Conservation (phyloP, 2,329 filamentous ascomycete genomes). For the Rutstroemia sp. region DNA sequence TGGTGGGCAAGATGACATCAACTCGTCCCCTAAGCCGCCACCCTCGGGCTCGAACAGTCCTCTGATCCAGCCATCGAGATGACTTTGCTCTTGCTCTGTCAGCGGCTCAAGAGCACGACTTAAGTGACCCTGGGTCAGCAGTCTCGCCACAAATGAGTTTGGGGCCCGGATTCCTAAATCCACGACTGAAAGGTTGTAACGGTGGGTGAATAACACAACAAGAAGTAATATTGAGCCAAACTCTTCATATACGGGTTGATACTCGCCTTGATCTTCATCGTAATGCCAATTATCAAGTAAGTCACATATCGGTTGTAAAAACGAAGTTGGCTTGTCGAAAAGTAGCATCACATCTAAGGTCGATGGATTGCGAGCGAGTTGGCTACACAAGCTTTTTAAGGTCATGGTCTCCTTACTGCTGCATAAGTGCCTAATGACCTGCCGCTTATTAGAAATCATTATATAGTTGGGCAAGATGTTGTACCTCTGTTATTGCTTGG, state of each 20-base stretch:
- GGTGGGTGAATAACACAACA: slow-evolving; percentile 65
- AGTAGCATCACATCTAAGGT: slow-evolving; percentile 69
- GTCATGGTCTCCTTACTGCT: slow-evolving; percentile 70
- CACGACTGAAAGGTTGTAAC: slow-evolving; percentile 57
- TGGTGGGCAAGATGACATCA: slow-evolving; percentile 75
- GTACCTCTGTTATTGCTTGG: slow-evolving; percentile 65
- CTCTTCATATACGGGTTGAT: slow-evolving; percentile 80
- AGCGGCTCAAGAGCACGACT: slow-evolving; percentile 52
- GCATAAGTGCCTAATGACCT: slow-evolving; percentile 64
- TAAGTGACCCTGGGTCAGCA: slow-evolving; percentile 53
- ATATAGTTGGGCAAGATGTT: slow-evolving; percentile 15
- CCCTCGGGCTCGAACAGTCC: slow-evolving; percentile 70
- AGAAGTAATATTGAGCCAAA: slow-evolving; percentile 72
- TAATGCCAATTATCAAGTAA: slow-evolving; percentile 74
- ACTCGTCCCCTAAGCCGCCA: slow-evolving; percentile 67
- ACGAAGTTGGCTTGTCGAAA: slow-evolving; percentile 62
- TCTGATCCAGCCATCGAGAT: slow-evolving; percentile 68
- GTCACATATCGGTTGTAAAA: slow-evolving; percentile 66
- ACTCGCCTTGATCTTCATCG: slow-evolving; percentile 77
- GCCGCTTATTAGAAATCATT: slow-evolving; percentile 11
- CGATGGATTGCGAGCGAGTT: slow-evolving; percentile 64
- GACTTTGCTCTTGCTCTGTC: slow-evolving; percentile 52
- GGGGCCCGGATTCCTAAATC: slow-evolving; percentile 53
- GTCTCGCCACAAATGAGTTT: slow-evolving; percentile 61
- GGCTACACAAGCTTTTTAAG: slow-evolving; percentile 66